These are phyloP conservation scores for Bjerkandera adusta DNA, from an alignment of 1,284 basidiomycete genomes.

Conservation along the genomic window DNA sequence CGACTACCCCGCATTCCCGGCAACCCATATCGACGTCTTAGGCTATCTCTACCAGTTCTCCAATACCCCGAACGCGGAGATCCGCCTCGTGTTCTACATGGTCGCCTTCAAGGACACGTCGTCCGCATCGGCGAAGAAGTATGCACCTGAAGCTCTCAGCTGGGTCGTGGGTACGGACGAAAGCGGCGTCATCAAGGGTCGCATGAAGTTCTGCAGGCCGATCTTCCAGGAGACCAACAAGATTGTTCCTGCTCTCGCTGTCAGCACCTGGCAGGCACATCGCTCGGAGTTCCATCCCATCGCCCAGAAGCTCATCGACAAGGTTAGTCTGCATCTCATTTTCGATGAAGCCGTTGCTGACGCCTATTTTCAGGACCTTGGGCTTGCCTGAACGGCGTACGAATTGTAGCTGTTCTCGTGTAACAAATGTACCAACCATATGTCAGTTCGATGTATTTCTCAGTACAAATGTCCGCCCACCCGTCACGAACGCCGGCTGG, in stretches of 20 bases:
- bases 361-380: slow-evolving; percentile 1
- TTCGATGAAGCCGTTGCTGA: background rate
- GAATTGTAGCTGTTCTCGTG: too few species aligned
- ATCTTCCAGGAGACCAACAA: slow-evolving; percentile 52
- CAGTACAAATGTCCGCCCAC: too few species aligned
- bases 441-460: too few species aligned
- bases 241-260: slow-evolving; percentile 64
- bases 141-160: slow-evolving; percentile 50
- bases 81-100: slow-evolving; percentile 70
- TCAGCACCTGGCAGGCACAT: slow-evolving; percentile 49
- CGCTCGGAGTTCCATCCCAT: slow-evolving; percentile 74
- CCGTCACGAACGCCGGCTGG: too few species aligned
- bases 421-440: too few species aligned
- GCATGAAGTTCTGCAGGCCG: slow-evolving; percentile 84
- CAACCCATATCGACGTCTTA: slow-evolving; percentile 52
- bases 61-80: slow-evolving; percentile 61
- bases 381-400: background rate
- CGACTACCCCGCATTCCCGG: slow-evolving; percentile 51
- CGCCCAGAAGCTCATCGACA: slow-evolving; percentile 65
- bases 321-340: slow-evolving; percentile 41
- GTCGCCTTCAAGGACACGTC: slow-evolving; percentile 52
- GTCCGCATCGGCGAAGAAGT: slow-evolving; percentile 47
- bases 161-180: slow-evolving; percentile 60
- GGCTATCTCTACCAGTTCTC: slow-evolving; percentile 54
- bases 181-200: slow-evolving; percentile 59